Base-by-base conservation (phyloP, 2,329 filamentous ascomycete species). In the Xylariaceae sp. region DNA sequence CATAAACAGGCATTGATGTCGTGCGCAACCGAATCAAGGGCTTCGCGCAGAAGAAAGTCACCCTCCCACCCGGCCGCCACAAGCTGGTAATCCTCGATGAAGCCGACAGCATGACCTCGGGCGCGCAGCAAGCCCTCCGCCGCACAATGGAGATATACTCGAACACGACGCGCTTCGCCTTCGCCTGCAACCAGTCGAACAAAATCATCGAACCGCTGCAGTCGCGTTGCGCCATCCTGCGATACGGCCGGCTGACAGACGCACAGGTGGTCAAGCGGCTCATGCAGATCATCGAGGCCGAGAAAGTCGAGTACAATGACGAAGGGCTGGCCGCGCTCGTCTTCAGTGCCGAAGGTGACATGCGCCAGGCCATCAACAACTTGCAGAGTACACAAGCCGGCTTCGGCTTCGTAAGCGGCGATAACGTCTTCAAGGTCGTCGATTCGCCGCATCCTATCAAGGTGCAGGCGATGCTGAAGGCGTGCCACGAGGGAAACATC, bases 141-240 rank as follows among this genome's bases (percentile, higher is more conserved):
- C 81, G 94, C 59, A 99, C 94, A 0, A 99, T 99, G 94, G 94
- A 99, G 72, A 99, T 97, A 50, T 97, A 97, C 76, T 95, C 90
- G 42, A 87, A 91, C 60, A 99, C 94, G 1, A 99, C 94, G 2
- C 83, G 94, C 55, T 99, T 99, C 68, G 94, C 94, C 0, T 99
- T 99, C 67, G 94, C 94, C 2, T 99, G 94, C 78, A 99, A 99
- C 72, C 90, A 96, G 76, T 94, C 88, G 59, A 99, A 97, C 77
- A 99, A 97, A 75, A 97, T 99, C 69, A 99, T 99, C 71, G 94
- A 99, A 72, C 94, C 94, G n/a, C 79, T 99, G 50, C 94, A 99
- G 72, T 96, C 91, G 19, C 85, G 94, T 65, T 99, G 94, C 70
- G 94, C 94, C 26, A 97, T 99, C 68, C 81, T 99, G 53, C 87